A percentile compares a stretch with the other conserved stretches of the same genome.
Conservation (phyloP, 768 basidiomycete species). For the Boletus bicolor region DNA sequence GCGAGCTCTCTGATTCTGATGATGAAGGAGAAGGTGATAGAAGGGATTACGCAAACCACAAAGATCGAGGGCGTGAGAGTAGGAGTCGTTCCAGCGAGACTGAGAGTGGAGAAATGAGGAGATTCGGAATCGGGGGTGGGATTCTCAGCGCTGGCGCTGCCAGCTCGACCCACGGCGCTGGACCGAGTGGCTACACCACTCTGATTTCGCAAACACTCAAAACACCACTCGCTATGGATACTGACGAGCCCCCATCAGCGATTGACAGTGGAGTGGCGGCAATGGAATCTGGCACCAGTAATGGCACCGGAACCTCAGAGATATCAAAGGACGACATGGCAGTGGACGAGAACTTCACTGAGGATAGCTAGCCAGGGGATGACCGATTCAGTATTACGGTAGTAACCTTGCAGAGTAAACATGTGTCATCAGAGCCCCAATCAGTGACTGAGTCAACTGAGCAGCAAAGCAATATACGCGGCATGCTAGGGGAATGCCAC, state of each 20-base stretch:
- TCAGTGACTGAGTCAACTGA: neutral
- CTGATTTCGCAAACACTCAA: conserved; percentile 30
- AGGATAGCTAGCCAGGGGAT: conserved; percentile 3
- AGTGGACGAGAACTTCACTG: conserved; percentile 20
- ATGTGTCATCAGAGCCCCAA: conserved; percentile 15
- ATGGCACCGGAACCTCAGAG: conserved; percentile 13
- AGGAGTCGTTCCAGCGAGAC: conserved; percentile 40
- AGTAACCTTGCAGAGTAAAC: conserved; percentile 3
- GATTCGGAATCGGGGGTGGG: conserved; percentile 66
- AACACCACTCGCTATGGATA: conserved; percentile 32
- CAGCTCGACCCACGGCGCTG: conserved; percentile 63
- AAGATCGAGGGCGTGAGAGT: conserved; percentile 46
- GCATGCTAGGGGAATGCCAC: conserved; percentile 9
- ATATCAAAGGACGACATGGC: conserved; percentile 26
- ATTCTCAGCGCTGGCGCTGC: conserved; percentile 63
- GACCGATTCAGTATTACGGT: neutral
- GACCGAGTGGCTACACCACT: conserved; percentile 68
- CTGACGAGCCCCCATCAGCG: conserved; percentile 28
- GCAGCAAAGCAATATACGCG: neutral
- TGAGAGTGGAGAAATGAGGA: conserved; percentile 43
- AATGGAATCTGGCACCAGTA: conserved; percentile 15
- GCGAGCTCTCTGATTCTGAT: conserved; percentile 94
- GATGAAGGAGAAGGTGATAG: conserved; percentile 93
- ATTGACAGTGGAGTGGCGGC: conserved; percentile 17
- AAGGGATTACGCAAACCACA: conserved; percentile 60